A percentile compares a stretch with the other conserved stretches of the same genome.
Evolutionary conservation across 345 rosid species (phyloP).

Genomic region (Lumnitzera littorea): DNA sequence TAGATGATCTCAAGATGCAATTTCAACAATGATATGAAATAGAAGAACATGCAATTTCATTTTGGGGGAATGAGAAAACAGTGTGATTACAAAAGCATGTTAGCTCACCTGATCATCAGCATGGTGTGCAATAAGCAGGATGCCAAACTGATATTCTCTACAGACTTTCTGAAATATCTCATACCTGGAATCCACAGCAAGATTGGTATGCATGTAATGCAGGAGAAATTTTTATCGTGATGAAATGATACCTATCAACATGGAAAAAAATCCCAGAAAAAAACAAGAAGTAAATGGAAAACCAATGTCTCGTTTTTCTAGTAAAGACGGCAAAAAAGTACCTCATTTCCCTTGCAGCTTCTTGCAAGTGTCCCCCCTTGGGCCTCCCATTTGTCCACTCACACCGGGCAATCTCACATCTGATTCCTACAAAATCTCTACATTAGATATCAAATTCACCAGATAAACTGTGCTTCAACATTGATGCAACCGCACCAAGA

Average conservation of each 20-base stretch:
- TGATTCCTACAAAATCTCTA: conserved; percentile 55
- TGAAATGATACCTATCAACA: not conserved
- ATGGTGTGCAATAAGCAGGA: conserved; percentile 87
- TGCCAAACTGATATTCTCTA: conserved; percentile 41
- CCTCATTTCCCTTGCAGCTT: conserved; percentile 91
- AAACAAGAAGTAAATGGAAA: not conserved
- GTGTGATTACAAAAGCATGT: not conserved
- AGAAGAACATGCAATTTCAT: too few species aligned
- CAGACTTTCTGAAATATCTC: conserved; percentile 60
- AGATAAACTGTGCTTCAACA: not conserved
- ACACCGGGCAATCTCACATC: conserved; percentile 75
- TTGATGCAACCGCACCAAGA: not conserved
- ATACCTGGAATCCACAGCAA: conserved; percentile 40
- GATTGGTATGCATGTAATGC: not conserved
- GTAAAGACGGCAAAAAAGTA: conserved; percentile 9
- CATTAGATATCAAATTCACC: conserved; percentile 24
- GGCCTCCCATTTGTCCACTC: conserved; percentile 77
- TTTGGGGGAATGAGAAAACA: too few species aligned
- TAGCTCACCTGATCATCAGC: conserved; percentile 80
- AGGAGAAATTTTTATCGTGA: not conserved
- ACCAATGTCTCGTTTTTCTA: not conserved
- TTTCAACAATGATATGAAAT: too few species aligned
- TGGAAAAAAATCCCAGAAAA: not conserved
- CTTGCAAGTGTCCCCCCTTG: conserved; percentile 79
- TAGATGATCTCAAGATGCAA: too few species aligned